Conservation (phyloP, 306 rosid species). For the Hippophae gyantsensis region DNA sequence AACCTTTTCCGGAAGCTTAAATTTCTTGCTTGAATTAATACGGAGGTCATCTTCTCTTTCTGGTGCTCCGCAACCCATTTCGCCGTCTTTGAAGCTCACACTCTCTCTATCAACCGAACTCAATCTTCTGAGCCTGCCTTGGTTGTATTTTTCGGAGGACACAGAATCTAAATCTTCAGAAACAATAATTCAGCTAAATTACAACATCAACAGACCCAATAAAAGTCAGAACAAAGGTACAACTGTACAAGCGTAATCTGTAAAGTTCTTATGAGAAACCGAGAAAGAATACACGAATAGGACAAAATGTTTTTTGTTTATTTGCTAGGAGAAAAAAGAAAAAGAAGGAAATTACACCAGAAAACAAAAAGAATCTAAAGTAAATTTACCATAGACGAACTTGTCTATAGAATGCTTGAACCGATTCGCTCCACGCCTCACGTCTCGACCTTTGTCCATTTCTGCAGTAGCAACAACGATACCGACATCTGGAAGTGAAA, state of each 20-base stretch:
- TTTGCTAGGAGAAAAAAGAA: conserved; percentile 21
- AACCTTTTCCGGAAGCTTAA: conserved; percentile 44
- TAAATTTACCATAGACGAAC: conserved; percentile 37
- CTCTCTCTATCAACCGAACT: conserved; percentile 34
- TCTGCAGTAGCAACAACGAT: conserved; percentile 1
- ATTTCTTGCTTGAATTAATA: conserved; percentile 24
- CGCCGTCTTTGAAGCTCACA: conserved; percentile 16
- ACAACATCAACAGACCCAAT: conserved; percentile 4
- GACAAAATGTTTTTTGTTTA: conserved; percentile 36
- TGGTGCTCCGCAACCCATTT: conserved; percentile 42
- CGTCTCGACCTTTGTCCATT: conserved; percentile 46
- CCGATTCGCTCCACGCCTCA: conserved; percentile 49
- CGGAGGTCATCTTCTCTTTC: conserved; percentile 30
- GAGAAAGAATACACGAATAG: conserved; percentile 19
- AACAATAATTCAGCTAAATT: neutral
- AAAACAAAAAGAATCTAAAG: conserved; percentile 12
- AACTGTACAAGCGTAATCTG: conserved; percentile 40
- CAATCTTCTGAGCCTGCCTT: conserved; percentile 49
- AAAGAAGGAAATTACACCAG: conserved; percentile 8
- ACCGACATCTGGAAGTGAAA: conserved; percentile 17
- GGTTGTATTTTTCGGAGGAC: conserved; percentile 43
- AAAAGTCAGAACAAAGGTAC: conserved; percentile 16
- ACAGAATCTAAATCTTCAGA: conserved; percentile 22
- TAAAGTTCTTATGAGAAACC: conserved; percentile 27
- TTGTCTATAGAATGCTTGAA: conserved; percentile 31